Conservation (phyloP, 306 rosid species). For the Potentilla sterilis region DNA sequence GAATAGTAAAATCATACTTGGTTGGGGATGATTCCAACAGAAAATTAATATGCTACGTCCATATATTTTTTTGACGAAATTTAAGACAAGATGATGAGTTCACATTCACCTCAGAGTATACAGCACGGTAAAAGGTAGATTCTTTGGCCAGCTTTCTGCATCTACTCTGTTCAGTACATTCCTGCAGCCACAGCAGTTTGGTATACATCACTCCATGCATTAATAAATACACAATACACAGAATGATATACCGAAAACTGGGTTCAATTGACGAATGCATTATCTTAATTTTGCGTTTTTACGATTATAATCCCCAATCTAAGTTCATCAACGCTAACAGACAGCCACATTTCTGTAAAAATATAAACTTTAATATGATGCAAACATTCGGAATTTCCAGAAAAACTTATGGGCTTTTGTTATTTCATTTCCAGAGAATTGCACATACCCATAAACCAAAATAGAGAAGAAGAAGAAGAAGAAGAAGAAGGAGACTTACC, state of each 20-base stretch:
- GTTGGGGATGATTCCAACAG: neutral
- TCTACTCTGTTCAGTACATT: constrained; percentile 19
- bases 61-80: neutral
- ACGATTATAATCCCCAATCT: neutral
- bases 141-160: constrained; percentile 22
- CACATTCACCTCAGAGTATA: constrained; percentile 34
- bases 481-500: neutral
- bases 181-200: constrained; percentile 10
- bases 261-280: neutral
- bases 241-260: neutral
- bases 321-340: neutral
- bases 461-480: neutral
- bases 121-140: constrained; percentile 24
- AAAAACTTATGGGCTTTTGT: neutral
- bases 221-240: neutral
- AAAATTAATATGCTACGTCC: too few species aligned
- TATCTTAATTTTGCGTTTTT: neutral
- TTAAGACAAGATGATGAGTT: neutral
- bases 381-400: neutral
- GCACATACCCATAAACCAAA: neutral
- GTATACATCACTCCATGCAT: neutral
- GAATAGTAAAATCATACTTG: neutral
- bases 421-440: neutral
- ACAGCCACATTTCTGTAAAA: neutral
- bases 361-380: neutral